Evolutionary conservation across 1,284 basidiomycete genomes (phyloP).

Genomic region (Rhodotorula sp.): DNA sequence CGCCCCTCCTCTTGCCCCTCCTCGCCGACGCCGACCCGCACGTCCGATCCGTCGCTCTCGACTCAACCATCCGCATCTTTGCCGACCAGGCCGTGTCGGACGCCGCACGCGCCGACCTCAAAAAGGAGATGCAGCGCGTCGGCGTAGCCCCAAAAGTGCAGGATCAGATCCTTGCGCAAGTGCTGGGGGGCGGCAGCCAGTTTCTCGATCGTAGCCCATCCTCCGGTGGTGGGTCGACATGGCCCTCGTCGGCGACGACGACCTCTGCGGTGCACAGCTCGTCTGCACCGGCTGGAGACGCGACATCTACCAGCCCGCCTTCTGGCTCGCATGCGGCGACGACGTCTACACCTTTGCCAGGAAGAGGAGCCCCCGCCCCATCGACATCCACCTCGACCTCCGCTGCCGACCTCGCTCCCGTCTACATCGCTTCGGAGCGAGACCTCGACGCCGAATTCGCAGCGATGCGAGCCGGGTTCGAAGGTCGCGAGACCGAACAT

Average conservation of each 20-base stretch:
- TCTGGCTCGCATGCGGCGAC: not conserved
- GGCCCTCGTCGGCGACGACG: no score
- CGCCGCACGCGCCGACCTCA: constrained; percentile 83
- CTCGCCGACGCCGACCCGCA: constrained; percentile 86
- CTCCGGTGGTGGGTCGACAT: no score
- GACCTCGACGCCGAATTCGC: constrained; percentile 85
- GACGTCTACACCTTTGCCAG: constrained; percentile 18
- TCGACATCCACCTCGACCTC: constrained; percentile 14
- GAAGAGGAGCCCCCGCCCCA: constrained; percentile 33
- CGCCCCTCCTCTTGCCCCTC: constrained; percentile 73
- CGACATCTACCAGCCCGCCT: no score
- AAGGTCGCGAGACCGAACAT: constrained; percentile 94
- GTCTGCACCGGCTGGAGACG: no score
- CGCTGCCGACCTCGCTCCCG: constrained; percentile 28
- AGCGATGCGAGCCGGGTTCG: constrained; percentile 73
- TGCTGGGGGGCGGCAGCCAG: constrained; percentile 45
- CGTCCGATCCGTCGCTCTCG: constrained; percentile 80
- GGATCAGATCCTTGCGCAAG: constrained; percentile 53
- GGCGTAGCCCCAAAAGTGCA: constrained; percentile 78
- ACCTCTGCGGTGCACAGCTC: no score
- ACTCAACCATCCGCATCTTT: constrained; percentile 79
- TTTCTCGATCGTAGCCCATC: not conserved
- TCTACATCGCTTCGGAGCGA: constrained; percentile 73
- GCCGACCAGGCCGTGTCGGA: constrained; percentile 75
- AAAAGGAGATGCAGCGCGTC: constrained; percentile 82